Evolutionary conservation across 139 green algal genomes (phyloP).

Genomic region (Asterochloris sp.): DNA sequence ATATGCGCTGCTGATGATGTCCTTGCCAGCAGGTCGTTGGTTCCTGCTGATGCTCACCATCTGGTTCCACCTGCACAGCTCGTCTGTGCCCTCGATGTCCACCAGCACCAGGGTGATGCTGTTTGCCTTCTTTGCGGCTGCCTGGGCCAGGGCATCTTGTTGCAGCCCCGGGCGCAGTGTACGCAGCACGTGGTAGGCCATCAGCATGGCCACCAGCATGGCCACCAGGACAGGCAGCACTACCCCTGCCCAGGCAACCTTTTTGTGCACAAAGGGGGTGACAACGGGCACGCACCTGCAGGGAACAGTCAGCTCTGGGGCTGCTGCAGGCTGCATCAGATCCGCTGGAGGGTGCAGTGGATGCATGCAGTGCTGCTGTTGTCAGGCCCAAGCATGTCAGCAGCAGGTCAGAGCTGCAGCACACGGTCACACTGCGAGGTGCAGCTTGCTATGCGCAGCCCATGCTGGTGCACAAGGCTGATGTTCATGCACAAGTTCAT

Average conservation of each 20-base stretch:
- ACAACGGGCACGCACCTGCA: slow-evolving; percentile 1
- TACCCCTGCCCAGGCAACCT: neutral
- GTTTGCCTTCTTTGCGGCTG: neutral
- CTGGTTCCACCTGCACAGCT: slow-evolving; percentile 8
- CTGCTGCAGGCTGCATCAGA: no score
- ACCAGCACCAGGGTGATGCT: slow-evolving; percentile 15
- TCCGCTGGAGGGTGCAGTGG: no score
- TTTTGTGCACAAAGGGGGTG: neutral
- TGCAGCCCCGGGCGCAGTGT: slow-evolving; percentile 1
- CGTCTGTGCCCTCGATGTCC: slow-evolving; percentile 11
- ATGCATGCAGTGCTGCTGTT: no score
- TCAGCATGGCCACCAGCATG: neutral
- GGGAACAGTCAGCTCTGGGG: neutral
- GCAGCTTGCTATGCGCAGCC: no score
- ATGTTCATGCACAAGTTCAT: no score
- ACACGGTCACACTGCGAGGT: no score
- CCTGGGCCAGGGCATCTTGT: neutral
- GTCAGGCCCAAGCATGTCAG: no score
- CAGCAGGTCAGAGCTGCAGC: no score
- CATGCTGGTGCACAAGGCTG: no score
- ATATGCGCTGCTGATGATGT: neutral
- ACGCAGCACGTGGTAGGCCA: slow-evolving; percentile 5
- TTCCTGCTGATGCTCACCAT: neutral
- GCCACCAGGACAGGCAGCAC: slow-evolving; percentile 7
- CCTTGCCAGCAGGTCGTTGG: neutral